Evolutionary conservation across 2,329 filamentous ascomycete species (phyloP).

Genomic region (Paraphaeosphaeria sporulosa): DNA sequence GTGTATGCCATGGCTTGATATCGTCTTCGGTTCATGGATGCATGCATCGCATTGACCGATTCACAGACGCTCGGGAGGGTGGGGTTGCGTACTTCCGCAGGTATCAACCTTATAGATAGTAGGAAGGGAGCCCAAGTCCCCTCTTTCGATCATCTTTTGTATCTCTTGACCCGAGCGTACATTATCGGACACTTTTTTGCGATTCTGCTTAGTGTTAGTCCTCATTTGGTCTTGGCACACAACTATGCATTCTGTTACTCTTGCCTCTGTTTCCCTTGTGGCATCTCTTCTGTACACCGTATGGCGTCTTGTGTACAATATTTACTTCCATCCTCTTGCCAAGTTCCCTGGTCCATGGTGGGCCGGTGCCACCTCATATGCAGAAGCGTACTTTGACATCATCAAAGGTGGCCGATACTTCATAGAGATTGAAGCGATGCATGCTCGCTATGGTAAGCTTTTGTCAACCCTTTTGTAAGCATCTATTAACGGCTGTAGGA

Average conservation of each 20-base stretch:
- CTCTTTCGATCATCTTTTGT: not conserved
- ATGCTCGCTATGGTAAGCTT: conserved; percentile 28
- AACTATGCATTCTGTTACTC: not conserved
- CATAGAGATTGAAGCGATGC: conserved; percentile 43
- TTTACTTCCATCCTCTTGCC: conserved; percentile 21
- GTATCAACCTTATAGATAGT: not conserved
- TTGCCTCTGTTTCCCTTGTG: not conserved
- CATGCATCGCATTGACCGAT: not conserved
- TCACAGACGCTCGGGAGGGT: not conserved
- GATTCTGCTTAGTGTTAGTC: too few species aligned
- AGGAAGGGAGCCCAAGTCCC: not conserved
- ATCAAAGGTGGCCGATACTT: conserved; percentile 36
- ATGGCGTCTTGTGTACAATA: conserved; percentile 16
- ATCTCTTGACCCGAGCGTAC: not conserved
- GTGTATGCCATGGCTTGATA: too few species aligned
- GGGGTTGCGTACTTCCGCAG: not conserved
- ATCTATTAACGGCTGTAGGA: conserved; percentile 13
- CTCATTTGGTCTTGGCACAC: too few species aligned
- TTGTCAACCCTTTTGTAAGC: not conserved
- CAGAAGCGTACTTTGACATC: conserved; percentile 23
- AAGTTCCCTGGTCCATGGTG: conserved; percentile 21
- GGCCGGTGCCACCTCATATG: conserved; percentile 16
- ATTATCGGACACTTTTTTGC: not conserved
- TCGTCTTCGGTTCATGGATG: not conserved
- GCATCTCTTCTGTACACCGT: conserved; percentile 12